Evolutionary conservation across 1,284 basidiomycete species (phyloP), one percentile per base, ranked within the genome.

Genomic region (Rhodotorula glutinis): DNA sequence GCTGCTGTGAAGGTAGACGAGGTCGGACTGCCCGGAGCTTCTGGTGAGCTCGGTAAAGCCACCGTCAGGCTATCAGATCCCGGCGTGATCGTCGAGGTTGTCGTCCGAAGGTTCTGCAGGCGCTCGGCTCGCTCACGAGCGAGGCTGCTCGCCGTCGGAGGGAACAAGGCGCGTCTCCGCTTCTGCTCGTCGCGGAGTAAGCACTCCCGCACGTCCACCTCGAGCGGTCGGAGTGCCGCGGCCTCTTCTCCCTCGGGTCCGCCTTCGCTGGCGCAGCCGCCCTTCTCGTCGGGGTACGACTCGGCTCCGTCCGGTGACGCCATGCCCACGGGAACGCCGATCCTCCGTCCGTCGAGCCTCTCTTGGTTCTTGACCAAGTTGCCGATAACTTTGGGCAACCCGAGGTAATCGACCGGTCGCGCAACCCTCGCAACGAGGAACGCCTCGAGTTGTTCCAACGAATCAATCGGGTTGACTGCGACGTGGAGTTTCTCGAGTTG

Each of bases 401-500:
- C 69, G 25, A 56, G 30, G 49, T 67, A 71, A 23, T 54, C 30
- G 49, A 68, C 56, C 2, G 69, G 69, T n/a, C 63, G 44, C 2
- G 30, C 19, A 4, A 71, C 49, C 46, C n/a, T 17, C 19, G 27
- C 19, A 4, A 33, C 14, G 40, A 72, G 30, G 58, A 70, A 59
- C 11, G 52, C n/a, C 38, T 72, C 70, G 60, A 70, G 41, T 2
- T 44, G 25, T 3, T 17, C 60, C n/a, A 72, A 60, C 14, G 61
- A 53, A 27, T 72, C 63, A 57, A 72, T 43, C 29, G 62, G 47
- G 60, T 67, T 67, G 49, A 58, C 62, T 1, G 67, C 62, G 38
- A 70, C 54, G 57, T 61, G 41, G 55, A 72, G 59, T 8, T 27
- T n/a, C 2, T 49, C 44, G 13, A 72, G 57, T 5, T 51, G 23